A percentile compares a stretch with the other conserved stretches of the same genome.
These are phyloP conservation scores for Trametes hirsuta DNA, from an alignment of 1,284 basidiomycete species.

Conservation along the genomic window DNA sequence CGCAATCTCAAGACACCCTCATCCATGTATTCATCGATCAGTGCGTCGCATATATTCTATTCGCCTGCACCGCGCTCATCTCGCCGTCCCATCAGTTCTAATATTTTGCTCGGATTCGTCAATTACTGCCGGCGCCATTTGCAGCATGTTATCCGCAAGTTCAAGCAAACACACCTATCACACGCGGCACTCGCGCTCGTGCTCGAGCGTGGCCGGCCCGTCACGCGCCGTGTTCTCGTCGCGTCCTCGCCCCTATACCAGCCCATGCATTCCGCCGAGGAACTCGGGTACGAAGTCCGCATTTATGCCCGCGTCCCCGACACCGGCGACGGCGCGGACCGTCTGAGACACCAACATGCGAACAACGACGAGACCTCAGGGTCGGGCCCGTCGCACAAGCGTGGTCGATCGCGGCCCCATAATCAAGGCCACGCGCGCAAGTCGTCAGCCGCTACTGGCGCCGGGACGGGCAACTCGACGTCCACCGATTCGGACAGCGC, in stretches of 20 bases:
- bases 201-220: slow-evolving; percentile 71
- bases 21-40: slow-evolving; percentile 89
- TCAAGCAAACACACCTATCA: slow-evolving; percentile 52
- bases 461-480: slow-evolving; percentile 17
- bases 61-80: background rate
- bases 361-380: slow-evolving; percentile 9
- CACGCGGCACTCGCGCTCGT: slow-evolving; percentile 73
- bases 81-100: slow-evolving; percentile 56
- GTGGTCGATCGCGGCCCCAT: slow-evolving; percentile 10
- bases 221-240: slow-evolving; percentile 73
- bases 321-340: slow-evolving; percentile 62
- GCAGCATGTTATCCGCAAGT: slow-evolving; percentile 37
- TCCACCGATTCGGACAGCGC: slow-evolving; percentile 25
- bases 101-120: slow-evolving; percentile 81
- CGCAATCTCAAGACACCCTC: slow-evolving; percentile 54
- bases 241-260: slow-evolving; percentile 84
- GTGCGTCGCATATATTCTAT: slow-evolving; percentile 42
- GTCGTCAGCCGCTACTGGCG: slow-evolving; percentile 16
- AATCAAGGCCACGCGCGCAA: slow-evolving; percentile 27
- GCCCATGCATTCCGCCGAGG: slow-evolving; percentile 74
- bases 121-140: slow-evolving; percentile 61
- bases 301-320: slow-evolving; percentile 81
- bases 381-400: slow-evolving; percentile 14
- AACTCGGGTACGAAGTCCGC: slow-evolving; percentile 79
- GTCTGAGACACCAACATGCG: slow-evolving; percentile 26